Base-by-base conservation (phyloP, 2,329 filamentous ascomycete species). In the Sporothrix protearum region DNA sequence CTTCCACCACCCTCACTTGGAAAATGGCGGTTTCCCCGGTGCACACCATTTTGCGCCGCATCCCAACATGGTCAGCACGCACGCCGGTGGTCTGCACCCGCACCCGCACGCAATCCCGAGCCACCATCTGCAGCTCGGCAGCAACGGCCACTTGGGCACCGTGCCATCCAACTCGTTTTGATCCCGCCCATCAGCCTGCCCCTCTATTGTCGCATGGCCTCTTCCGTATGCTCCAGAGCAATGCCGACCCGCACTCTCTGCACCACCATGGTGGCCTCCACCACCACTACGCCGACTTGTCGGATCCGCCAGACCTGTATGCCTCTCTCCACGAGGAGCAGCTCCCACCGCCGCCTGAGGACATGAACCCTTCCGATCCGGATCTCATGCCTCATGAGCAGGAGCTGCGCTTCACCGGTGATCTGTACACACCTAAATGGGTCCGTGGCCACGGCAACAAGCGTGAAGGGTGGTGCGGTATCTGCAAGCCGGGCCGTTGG, bases 401-500 rank as follows among this genome's bases (percentile, higher is more conserved):
- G 78, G 90, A 91, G 75, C 82, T 94, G 72, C 87, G 93, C 64
- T 96, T 94, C 76, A 89, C 90, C 69, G 92, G 91, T 66, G 93
- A 96, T 77, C 81, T 96, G 71, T 96, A 96, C 82, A 95, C 92
- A 1, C 92, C 93, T 1, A 86, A 85, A 76, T 96, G 92, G 92
- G 91, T 96, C 25, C 90, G 93, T 47, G 93, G 93, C 28, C 91
- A 95, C 74, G 92, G 93, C 33, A 94, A 94, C 81, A 94, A 94
- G 83, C 90, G 93, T 55, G 92, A 95, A 80, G 93, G 93, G 3
- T 97, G 93, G 92, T 96, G 93, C 77, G 92, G 92, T 28, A 92
- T 95, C 76, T 96, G 93, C 83, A 94, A 94, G 79, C 91, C 92
- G 2, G 92, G 92, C 2, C 86, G 92, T 67, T 96, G 93, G 93